phyloP scores from a whole-genome alignment of 805 yeast species.

The Ogataea degrootiae region DNA sequence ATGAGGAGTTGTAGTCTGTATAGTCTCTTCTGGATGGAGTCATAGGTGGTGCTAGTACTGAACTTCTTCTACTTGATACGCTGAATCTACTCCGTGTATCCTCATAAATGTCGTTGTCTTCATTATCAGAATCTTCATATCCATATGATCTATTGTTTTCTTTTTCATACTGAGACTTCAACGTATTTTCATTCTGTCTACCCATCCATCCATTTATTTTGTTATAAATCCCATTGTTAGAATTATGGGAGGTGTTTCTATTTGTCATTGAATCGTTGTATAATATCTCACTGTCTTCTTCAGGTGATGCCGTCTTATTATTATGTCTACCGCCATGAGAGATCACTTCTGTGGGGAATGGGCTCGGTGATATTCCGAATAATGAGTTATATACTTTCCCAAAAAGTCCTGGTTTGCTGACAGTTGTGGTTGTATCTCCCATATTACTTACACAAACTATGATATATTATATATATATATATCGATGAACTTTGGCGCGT shows the following conservation, averaged over 20 bases:
- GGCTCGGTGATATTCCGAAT: constrained; percentile 15
- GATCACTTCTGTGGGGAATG: constrained; percentile 12
- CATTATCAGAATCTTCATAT: constrained; percentile 22
- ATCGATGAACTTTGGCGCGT: too few species aligned
- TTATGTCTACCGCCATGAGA: not conserved
- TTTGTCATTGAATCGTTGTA: not conserved
- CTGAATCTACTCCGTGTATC: constrained; percentile 13
- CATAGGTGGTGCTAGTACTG: constrained; percentile 18
- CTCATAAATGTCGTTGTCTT: constrained; percentile 28
- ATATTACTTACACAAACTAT: constrained; percentile 1
- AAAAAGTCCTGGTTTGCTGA: constrained; percentile 11
- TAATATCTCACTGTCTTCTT: not conserved
- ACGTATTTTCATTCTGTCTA: constrained; percentile 26
- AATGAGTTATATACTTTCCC: constrained; percentile 18
- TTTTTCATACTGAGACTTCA: too few species aligned
- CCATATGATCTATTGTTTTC: too few species aligned
- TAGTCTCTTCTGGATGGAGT: constrained; percentile 4
- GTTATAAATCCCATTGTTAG: not conserved
- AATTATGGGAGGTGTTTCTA: not conserved
- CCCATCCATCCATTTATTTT: constrained; percentile 20
- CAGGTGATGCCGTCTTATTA: not conserved
- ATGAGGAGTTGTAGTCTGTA: not conserved
- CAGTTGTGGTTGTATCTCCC: constrained; percentile 3
- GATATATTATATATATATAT: not conserved
- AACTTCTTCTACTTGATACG: constrained; percentile 12